Evolutionary conservation across 1,139 yeast species (phyloP), one percentile per base, ranked within the genome.

Genomic region (Waltiozyma sp.): DNA sequence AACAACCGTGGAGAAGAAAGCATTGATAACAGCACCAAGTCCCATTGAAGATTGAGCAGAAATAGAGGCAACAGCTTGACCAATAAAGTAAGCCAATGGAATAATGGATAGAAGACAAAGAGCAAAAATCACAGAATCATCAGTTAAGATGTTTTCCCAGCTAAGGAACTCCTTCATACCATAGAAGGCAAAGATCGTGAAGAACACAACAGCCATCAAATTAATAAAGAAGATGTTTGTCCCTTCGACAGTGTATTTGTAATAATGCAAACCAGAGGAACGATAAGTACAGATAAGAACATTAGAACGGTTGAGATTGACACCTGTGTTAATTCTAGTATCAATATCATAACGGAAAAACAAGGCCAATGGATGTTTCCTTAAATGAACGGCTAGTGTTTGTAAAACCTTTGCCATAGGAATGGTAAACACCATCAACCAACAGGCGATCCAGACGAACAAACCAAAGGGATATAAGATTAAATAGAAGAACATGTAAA

Each of bases 31-130:
- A 2, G 99, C 98, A 67, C 98, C 98, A 51, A 91, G 80, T n/a
- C 97, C 96, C 97, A 91, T 91, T 0, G 97, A 89, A 1, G 96
- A 87, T 64, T 93, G 98, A 0, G 98, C 97, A 3, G 96, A 85
- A 49, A 91, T 91, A 2, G 97, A 89, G 0, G 99, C 99, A 23
- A 91, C 98, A 2, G 97, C 98, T 62, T 91, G 97, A 3, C 99
- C 99, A 55, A 91, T 89, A 61, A 89, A 91, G 60, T 91, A 91
- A 0, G 98, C 98, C 52, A 91, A 69, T 3, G 99, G 98, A 41
- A 91, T 76, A 48, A 91, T 86, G 2, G 96, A 84, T 43, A 84
- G 70, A 48, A 91, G 68, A 61, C 96, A 84, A 24, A 88, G 67
- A 43, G 76, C 69, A 57, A 91, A 93, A 39, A 88, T 71, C 9